phyloP scores from a whole-genome alignment of 2,329 filamentous ascomycete species.

The Fusarium tjaetaba region DNA sequence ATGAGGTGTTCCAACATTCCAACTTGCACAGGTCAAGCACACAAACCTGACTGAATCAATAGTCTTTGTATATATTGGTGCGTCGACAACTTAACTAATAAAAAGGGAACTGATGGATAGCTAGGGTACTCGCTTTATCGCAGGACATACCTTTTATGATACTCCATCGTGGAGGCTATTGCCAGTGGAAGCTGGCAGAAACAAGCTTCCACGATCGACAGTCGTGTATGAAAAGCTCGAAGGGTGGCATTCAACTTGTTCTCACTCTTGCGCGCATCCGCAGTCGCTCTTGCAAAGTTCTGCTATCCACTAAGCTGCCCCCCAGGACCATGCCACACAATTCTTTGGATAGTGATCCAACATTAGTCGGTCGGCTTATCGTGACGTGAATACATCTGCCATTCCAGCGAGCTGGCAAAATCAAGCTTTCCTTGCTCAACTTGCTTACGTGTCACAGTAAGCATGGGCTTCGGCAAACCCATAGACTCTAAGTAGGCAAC shows the following conservation, averaged over 20 bases:
- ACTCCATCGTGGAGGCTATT: not conserved
- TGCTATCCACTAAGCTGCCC: not conserved
- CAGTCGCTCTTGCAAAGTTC: not conserved
- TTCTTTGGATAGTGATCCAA: not conserved
- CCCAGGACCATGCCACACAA: not conserved
- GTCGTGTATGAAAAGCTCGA: not conserved
- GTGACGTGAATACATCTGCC: slow-evolving; percentile 70
- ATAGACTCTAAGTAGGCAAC: slow-evolving; percentile 71
- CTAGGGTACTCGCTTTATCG: not conserved
- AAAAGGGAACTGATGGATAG: not conserved
- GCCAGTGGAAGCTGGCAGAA: not conserved
- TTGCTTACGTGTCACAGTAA: slow-evolving; percentile 66
- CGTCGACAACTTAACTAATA: not conserved
- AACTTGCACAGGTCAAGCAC: not conserved
- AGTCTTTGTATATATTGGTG: not conserved
- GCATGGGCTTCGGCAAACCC: slow-evolving; percentile 70
- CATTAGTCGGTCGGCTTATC: slow-evolving; percentile 58
- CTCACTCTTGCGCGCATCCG: not conserved
- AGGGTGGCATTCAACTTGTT: not conserved
- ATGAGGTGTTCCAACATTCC: too few relatives aligned
- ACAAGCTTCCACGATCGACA: not conserved
- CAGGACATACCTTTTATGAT: not conserved
- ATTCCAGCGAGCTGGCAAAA: slow-evolving; percentile 66
- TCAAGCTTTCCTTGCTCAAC: slow-evolving; percentile 70
- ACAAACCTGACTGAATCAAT: not conserved